Conservation (phyloP, 2,329 filamentous ascomycete genomes). For the Tolypocladium ovalisporum region DNA sequence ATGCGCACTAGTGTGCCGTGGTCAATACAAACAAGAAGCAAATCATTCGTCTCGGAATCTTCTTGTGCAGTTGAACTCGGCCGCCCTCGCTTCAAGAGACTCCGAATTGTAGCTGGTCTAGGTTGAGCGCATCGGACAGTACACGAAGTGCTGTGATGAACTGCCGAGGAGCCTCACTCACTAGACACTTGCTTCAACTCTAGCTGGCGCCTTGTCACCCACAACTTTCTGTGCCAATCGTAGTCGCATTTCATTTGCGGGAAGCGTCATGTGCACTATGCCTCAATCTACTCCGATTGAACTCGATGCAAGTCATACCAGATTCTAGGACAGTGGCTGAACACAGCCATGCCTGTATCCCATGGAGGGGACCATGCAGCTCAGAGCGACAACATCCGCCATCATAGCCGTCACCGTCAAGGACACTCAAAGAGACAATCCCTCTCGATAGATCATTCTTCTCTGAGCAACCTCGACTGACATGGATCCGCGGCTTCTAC, state of each 20-base stretch:
- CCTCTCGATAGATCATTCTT: not conserved
- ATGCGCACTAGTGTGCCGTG: not conserved
- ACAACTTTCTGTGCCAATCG: too few relatives aligned
- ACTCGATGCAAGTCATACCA: too few relatives aligned
- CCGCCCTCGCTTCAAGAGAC: too few relatives aligned
- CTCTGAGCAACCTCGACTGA: too few relatives aligned
- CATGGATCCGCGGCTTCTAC: not conserved
- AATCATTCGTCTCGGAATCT: not conserved
- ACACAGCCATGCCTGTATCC: too few relatives aligned
- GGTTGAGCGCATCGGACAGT: not conserved
- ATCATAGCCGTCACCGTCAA: too few relatives aligned
- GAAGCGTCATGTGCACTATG: too few relatives aligned
- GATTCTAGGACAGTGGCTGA: too few relatives aligned
- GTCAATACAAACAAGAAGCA: not conserved
- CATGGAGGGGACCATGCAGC: too few relatives aligned
- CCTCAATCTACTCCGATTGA: too few relatives aligned
- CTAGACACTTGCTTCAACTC: not conserved
- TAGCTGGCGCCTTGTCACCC: not conserved
- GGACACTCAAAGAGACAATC: not conserved
- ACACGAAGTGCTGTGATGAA: not conserved
- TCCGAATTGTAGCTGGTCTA: not conserved
- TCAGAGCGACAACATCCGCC: too few relatives aligned
- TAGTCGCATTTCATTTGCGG: not conserved
- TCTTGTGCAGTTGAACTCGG: not conserved
- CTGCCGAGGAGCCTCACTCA: not conserved